Evolutionary conservation across 345 rosid species (phyloP).

Genomic region (Brassica carinata): DNA sequence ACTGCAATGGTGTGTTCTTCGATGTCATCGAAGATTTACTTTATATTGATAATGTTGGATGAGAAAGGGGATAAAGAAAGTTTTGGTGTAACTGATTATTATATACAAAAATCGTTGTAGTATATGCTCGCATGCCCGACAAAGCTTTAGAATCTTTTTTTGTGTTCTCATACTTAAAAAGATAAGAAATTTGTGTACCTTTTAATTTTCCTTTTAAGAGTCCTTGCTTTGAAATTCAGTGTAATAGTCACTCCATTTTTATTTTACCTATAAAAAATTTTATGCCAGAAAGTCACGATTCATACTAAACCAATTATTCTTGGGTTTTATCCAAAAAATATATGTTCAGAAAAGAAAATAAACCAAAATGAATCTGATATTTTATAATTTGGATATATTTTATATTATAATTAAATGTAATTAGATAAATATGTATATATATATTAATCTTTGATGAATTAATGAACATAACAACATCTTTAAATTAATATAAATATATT

Average conservation of each 20-base stretch:
- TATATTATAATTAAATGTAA: too few relatives aligned
- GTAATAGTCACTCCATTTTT: background rate
- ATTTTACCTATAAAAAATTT: background rate
- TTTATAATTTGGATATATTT: background rate
- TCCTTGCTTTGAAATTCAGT: slow-evolving; percentile 20
- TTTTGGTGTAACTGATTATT: background rate
- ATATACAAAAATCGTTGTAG: background rate
- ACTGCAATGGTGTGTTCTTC: background rate
- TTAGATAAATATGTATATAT: too few relatives aligned
- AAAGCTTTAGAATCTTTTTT: slow-evolving; percentile 3
- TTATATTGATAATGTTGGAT: background rate
- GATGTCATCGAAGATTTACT: background rate
- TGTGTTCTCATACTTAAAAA: slow-evolving; percentile 1
- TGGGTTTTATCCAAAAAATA: background rate
- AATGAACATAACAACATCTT: background rate
- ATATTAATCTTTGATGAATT: background rate
- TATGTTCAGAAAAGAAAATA: too few relatives aligned
- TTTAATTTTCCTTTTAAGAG: slow-evolving; percentile 13
- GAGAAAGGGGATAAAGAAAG: background rate
- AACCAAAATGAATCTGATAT: background rate
- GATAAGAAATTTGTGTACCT: slow-evolving; percentile 21
- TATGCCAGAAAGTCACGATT: background rate
- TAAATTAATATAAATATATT: too few relatives aligned
- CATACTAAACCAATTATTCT: background rate
- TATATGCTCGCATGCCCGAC: slow-evolving; percentile 32